Percentiles rank a stretch among this genome's conserved stretches.
These are phyloP conservation scores for Paraglomus occultum DNA, from an alignment of 192 early-diverging fungal genomes.

Conservation along the genomic window DNA sequence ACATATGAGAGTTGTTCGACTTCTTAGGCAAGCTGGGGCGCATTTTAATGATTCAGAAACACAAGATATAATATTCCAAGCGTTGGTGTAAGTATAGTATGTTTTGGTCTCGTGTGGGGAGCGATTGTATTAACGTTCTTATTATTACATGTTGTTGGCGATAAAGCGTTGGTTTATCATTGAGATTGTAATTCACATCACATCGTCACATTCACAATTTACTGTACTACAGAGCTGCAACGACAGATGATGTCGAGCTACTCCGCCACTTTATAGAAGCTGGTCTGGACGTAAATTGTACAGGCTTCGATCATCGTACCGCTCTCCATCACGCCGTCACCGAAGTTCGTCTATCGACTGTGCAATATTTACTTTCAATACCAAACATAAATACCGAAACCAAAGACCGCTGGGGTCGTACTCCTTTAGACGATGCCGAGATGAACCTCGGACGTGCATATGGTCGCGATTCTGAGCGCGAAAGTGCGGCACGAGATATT, in stretches of 20 bases:
- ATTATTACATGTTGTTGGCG: constrained; percentile 1
- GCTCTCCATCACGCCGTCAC: constrained; percentile 65
- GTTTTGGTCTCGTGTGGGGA: constrained; percentile 34
- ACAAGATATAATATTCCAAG: constrained; percentile 58
- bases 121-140: neutral
- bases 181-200: constrained; percentile 28
- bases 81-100: constrained; percentile 53
- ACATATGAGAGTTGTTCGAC: constrained; percentile 56
- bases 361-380: constrained; percentile 46
- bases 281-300: constrained; percentile 67
- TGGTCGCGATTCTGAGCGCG: constrained; percentile 19
- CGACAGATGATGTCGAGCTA: constrained; percentile 47
- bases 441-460: constrained; percentile 24
- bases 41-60: constrained; percentile 86
- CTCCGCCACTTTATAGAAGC: constrained; percentile 54
- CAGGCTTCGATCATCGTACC: constrained; percentile 61
- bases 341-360: constrained; percentile 41
- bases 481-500: constrained; percentile 8
- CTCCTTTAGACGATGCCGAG: constrained; percentile 53
- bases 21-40: constrained; percentile 79
- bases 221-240: constrained; percentile 37
- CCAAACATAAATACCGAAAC: constrained; percentile 44
- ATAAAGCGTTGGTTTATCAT: constrained; percentile 30
- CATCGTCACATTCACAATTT: neutral
- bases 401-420: constrained; percentile 56